Percentiles rank a stretch among this genome's conserved stretches.
phyloP scores from a whole-genome alignment of 208 protist genomes.

The Leishmania aethiopica region DNA sequence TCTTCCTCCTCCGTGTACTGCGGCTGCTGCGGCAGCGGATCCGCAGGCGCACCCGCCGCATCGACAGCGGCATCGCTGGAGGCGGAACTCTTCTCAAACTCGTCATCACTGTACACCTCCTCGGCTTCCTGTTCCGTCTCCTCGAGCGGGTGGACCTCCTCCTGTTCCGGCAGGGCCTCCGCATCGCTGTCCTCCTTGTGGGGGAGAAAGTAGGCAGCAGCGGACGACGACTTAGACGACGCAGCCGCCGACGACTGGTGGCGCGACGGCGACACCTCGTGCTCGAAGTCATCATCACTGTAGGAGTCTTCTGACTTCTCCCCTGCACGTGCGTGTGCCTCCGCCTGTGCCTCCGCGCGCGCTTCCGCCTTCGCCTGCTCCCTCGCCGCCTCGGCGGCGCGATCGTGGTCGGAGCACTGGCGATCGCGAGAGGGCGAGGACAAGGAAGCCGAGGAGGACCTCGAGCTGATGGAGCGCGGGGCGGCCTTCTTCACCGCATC shows the following conservation, averaged over 20 bases:
- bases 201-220: slow-evolving; percentile 10
- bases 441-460: slow-evolving; percentile 6
- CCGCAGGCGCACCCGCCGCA: not conserved
- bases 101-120: slow-evolving; percentile 2
- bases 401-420: not conserved
- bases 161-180: not conserved
- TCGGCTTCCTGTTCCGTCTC: slow-evolving; percentile 18
- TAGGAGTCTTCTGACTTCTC: slow-evolving; percentile 12
- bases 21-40: not conserved
- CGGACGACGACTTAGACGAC: slow-evolving; percentile 9
- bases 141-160: not conserved
- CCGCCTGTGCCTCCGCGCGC: slow-evolving; percentile 2
- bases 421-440: not conserved
- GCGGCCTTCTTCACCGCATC: not conserved
- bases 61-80: not conserved
- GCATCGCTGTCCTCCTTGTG: slow-evolving; percentile 1
- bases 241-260: not conserved
- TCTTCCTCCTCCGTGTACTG: slow-evolving; percentile 2
- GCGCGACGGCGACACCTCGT: slow-evolving; percentile 11
- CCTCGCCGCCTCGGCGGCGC: not conserved
- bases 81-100: not conserved
- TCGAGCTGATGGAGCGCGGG: not conserved
- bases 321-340: not conserved
- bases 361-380: slow-evolving; percentile 4
- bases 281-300: slow-evolving; percentile 46